A percentile compares a stretch with the other conserved stretches of the same genome.
These are phyloP conservation scores for Pholiota adiposa DNA, from an alignment of 1,284 basidiomycete genomes.

Conservation along the genomic window DNA sequence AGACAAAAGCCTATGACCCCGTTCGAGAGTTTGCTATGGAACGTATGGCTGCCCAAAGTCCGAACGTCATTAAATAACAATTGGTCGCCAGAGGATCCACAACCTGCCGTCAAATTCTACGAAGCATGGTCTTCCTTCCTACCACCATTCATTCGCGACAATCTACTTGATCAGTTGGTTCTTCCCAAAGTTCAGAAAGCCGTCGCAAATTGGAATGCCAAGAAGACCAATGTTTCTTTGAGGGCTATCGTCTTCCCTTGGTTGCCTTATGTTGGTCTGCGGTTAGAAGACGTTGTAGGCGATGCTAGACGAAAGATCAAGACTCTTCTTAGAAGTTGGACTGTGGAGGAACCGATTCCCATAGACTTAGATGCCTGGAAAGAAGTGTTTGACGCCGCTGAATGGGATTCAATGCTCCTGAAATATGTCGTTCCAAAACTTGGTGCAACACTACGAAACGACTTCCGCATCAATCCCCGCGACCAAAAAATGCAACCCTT, in stretches of 20 bases:
- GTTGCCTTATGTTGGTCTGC: conserved; percentile 85
- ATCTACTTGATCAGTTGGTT: conserved; percentile 93
- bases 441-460: conserved; percentile 75
- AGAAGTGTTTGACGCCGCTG: conserved; percentile 77
- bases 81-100: conserved; percentile 80
- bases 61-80: conserved; percentile 91
- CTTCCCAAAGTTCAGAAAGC: conserved; percentile 89
- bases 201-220: conserved; percentile 83
- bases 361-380: conserved; percentile 80
- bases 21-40: conserved; percentile 94
- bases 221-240: conserved; percentile 61
- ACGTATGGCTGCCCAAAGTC: conserved; percentile 93
- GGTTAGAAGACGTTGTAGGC: conserved; percentile 80
- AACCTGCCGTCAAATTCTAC: conserved; percentile 81
- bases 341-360: conserved; percentile 74
- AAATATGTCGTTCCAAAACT: conserved; percentile 93
- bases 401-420: conserved; percentile 93
- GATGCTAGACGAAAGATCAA: conserved; percentile 89
- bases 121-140: conserved; percentile 89
- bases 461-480: conserved; percentile 88
- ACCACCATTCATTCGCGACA: conserved; percentile 92
- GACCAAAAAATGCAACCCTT: conserved; percentile 88
- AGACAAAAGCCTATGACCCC: conserved; percentile 86
- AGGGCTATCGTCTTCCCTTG: conserved; percentile 93
- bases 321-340: conserved; percentile 80